Base-by-base conservation (phyloP, 257 asterid genomes). In the Gardenia jasminoides region DNA sequence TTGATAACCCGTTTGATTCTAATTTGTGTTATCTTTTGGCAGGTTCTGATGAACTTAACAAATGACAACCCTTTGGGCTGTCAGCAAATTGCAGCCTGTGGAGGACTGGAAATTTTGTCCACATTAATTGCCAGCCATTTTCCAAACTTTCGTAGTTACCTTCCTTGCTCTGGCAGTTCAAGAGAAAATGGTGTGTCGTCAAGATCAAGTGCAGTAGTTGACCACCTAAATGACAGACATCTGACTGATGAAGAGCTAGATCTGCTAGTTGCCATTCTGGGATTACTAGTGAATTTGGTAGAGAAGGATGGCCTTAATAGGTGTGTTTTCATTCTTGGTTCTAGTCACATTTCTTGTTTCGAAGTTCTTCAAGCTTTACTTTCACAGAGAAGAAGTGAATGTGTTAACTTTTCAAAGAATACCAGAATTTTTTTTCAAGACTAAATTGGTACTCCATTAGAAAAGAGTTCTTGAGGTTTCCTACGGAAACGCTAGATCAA, bases 281-380 rank as follows among this genome's bases (percentile, higher is more conserved):
- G 97, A n/a, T 86, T 92, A 84, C 96, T 92, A 77, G 97, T 92
- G 84, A 92, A 92, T 87, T 85, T 92, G 87, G 96, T 92, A 33
- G 97, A 92, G 87, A 92, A 92, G 85, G 96, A 90, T 75, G 86
- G 88, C 46, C 67, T 77, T 74, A 92, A 89, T 81, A 89, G 97
- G 97, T 92, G 76, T 69, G 67, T 72, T 83, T 72, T n/a, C 22
- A 10, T 69, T 44, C 47, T 16, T 41, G 62, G 24, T 22, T 50
- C 28, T 7, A 16, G 26, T 64, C 39, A 1, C 7, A 13, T 26
- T 50, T 46, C 31, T 7, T 24, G 10, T 80, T 67, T 22, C 46
- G 54, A 5, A 20, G 6, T 68, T 59, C 31, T 24, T 26, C 2
- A 9, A 30, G 48, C 19, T 47, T 13, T 74, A 1, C 30, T 6